These are phyloP conservation scores for Blastobotrys serpentis DNA, from an alignment of 1,139 yeast genomes.

Conservation along the genomic window DNA sequence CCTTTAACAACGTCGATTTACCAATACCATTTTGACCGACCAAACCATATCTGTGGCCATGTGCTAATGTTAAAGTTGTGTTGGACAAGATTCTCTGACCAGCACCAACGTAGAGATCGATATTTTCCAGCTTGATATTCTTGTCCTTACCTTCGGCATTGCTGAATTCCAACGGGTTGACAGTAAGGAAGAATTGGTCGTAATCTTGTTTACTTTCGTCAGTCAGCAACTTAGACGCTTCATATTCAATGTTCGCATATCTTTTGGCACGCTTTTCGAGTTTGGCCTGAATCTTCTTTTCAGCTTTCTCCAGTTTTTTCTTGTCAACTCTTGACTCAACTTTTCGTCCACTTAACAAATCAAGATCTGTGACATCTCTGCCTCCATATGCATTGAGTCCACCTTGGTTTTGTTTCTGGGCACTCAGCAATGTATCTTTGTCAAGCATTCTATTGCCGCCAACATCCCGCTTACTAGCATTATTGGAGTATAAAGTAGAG, in stretches of 20 bases:
- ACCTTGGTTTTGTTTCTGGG: conserved; percentile 35
- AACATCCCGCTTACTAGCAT: conserved; percentile 53
- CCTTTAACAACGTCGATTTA: conserved; percentile 88
- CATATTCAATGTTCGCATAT: conserved; percentile 66
- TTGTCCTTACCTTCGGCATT: conserved; percentile 93
- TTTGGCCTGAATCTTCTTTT: conserved; percentile 92
- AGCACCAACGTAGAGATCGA: conserved; percentile 92
- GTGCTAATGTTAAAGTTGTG: conserved; percentile 80
- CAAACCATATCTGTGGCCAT: conserved; percentile 94
- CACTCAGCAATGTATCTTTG: conserved; percentile 38
- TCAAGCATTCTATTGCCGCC: conserved; percentile 77
- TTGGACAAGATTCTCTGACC: conserved; percentile 91
- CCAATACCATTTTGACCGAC: conserved; percentile 99
- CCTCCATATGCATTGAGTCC: conserved; percentile 34
- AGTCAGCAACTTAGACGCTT: conserved; percentile 82
- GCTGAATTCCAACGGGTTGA: conserved; percentile 83
- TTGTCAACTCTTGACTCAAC: conserved; percentile 93
- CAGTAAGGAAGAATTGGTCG: conserved; percentile 90
- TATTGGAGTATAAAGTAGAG: conserved; percentile 57
- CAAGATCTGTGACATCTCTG: conserved; percentile 77
- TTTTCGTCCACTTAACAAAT: conserved; percentile 79
- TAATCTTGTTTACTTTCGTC: conserved; percentile 68
- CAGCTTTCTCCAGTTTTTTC: conserved; percentile 96
- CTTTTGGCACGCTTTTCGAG: conserved; percentile 90
- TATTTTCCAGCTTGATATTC: conserved; percentile 88